Evolutionary conservation across 73 alveolate species (phyloP).

Genomic region (Paramecium sexaurelia): DNA sequence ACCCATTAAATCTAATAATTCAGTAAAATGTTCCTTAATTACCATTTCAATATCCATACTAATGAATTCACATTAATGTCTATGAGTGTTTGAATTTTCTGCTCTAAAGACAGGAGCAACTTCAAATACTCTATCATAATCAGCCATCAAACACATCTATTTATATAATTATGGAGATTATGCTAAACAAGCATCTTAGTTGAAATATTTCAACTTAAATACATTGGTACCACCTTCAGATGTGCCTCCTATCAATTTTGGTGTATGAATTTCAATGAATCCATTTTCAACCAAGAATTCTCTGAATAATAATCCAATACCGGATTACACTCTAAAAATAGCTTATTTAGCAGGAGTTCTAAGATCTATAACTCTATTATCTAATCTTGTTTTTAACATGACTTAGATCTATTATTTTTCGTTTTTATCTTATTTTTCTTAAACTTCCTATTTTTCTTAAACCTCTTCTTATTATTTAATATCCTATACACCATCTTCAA

Average conservation of each 20-base stretch:
- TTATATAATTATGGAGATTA: conserved; percentile 99
- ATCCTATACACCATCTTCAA: conserved; percentile 72
- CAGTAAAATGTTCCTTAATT: conserved; percentile 97
- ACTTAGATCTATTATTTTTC: conserved; percentile 34
- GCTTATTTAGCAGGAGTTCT: conserved; percentile 98
- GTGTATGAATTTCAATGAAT: conserved; percentile 99
- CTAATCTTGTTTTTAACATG: conserved; percentile 86
- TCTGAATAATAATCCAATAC: conserved; percentile 95
- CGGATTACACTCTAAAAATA: conserved; percentile 91
- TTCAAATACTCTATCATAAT: conserved; percentile 97
- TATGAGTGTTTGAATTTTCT: conserved; percentile 96
- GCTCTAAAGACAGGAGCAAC: conserved; percentile 99
- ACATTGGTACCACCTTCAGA: conserved; percentile 99
- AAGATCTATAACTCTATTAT: conserved; percentile 94
- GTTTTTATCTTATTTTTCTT: neutral
- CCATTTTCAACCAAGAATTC: conserved; percentile 86
- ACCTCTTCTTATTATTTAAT: neutral
- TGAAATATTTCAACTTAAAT: conserved; percentile 95
- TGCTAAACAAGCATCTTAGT: conserved; percentile 97
- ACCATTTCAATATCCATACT: conserved; percentile 99
- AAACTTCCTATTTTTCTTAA: neutral
- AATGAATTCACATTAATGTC: conserved; percentile 99
- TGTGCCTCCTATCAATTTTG: conserved; percentile 99
- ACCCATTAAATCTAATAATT: conserved; percentile 92
- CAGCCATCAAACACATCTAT: conserved; percentile 99